phyloP scores from a whole-genome alignment of 768 basidiomycete genomes.

The Myochromella boudieri region DNA sequence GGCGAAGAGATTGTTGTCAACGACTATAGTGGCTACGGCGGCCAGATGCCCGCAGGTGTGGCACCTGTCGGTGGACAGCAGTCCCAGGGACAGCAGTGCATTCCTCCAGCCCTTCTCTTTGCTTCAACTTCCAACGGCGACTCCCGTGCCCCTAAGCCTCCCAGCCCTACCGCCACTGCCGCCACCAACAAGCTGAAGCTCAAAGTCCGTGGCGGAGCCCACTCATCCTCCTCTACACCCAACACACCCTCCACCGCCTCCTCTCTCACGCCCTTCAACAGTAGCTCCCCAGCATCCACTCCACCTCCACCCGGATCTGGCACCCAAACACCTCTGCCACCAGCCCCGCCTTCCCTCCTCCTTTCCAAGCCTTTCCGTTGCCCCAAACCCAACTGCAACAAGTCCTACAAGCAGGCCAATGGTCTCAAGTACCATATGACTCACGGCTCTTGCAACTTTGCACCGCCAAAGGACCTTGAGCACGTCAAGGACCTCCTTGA shows the following conservation, averaged over 20 bases:
- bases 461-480: slow-evolving; percentile 83
- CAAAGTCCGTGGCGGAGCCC: slow-evolving; percentile 18
- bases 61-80: slow-evolving; percentile 6
- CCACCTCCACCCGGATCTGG: slow-evolving; percentile 6
- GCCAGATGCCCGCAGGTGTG: slow-evolving; percentile 8
- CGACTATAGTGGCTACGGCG: slow-evolving; percentile 4
- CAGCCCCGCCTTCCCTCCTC: slow-evolving; percentile 47
- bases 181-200: slow-evolving; percentile 19
- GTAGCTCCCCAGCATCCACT: slow-evolving; percentile 1
- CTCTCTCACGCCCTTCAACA: slow-evolving; percentile 13
- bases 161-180: slow-evolving; percentile 4
- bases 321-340: slow-evolving; percentile 37
- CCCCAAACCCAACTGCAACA: slow-evolving; percentile 94
- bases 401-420: slow-evolving; percentile 95
- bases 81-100: slow-evolving; percentile 16
- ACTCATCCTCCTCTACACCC: slow-evolving; percentile 12
- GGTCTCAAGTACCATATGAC: slow-evolving; percentile 94
- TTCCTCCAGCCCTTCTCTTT: slow-evolving; percentile 24
- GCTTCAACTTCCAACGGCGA: slow-evolving; percentile 18
- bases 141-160: slow-evolving; percentile 2
- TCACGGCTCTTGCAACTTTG: slow-evolving; percentile 91
- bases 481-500: slow-evolving; percentile 74
- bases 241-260: slow-evolving; percentile 23
- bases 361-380: slow-evolving; percentile 88
- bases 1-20: slow-evolving; percentile 31